Evolutionary conservation across 2,329 filamentous ascomycete species (phyloP).

Genomic region (Tolypocladium nubicola): DNA sequence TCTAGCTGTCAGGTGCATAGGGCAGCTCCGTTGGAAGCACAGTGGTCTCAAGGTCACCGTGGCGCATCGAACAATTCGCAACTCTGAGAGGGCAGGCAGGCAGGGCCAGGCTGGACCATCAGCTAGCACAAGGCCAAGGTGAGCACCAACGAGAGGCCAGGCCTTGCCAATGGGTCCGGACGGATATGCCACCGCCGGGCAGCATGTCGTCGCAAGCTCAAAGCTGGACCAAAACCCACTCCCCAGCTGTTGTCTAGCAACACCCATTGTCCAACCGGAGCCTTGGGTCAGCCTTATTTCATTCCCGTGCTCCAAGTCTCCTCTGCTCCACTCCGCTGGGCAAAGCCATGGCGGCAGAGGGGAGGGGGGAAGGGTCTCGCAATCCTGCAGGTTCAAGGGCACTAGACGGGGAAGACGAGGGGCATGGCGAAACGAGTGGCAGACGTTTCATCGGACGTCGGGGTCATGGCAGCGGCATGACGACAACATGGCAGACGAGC

Average conservation of each 20-base stretch:
- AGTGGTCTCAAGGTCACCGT: neutral
- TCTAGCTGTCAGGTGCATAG: neutral
- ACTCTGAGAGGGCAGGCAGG: constrained; percentile 5
- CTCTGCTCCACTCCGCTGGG: neutral
- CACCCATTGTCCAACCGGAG: constrained; percentile 3
- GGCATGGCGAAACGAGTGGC: neutral
- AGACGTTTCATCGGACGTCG: neutral
- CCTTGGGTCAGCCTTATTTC: constrained; percentile 1
- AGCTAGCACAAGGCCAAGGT: constrained; percentile 9
- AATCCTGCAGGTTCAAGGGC: neutral
- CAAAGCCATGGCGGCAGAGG: neutral
- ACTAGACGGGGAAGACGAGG: neutral
- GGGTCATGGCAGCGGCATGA: neutral
- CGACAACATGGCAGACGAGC: neutral
- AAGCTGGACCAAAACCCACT: constrained; percentile 7
- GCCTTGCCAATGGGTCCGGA: constrained; percentile 1
- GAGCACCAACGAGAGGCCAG: constrained; percentile 8
- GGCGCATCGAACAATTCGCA: neutral
- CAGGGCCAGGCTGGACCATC: constrained; percentile 9
- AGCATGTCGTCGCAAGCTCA: constrained; percentile 11
- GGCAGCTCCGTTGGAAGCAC: neutral
- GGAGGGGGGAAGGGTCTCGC: neutral
- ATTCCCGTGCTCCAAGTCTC: neutral
- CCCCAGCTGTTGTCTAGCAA: constrained; percentile 4
- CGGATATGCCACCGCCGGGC: constrained; percentile 1